phyloP scores from a whole-genome alignment of 345 rosid genomes.

The Excoecaria agallocha region DNA sequence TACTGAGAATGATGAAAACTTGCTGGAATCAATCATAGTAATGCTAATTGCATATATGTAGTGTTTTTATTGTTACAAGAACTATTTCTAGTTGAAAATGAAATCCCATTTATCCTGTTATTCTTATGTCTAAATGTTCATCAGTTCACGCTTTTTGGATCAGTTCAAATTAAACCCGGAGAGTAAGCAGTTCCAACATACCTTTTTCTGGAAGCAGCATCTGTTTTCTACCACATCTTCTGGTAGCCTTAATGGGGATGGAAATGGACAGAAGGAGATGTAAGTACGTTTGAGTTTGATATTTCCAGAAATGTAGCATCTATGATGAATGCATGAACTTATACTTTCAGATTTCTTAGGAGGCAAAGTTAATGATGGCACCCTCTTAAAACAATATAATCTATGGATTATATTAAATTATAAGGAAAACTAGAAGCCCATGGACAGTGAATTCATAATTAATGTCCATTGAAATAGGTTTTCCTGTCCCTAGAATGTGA shows the following conservation, averaged over 20 bases:
- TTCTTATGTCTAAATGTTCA: constrained; percentile 4
- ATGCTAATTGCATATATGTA: too few species aligned
- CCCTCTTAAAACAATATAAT: neutral
- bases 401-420: neutral
- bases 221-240: constrained; percentile 40
- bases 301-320: neutral
- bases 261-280: constrained; percentile 25
- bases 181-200: constrained; percentile 33
- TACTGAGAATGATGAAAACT: neutral
- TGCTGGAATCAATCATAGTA: neutral
- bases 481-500: too few species aligned
- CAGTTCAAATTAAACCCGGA: constrained; percentile 41
- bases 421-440: neutral
- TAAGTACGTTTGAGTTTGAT: constrained; percentile 28
- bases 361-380: neutral
- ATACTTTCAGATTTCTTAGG: neutral
- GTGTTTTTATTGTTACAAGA: neutral
- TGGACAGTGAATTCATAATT: neutral
- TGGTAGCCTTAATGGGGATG: constrained; percentile 24
- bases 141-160: constrained; percentile 16
- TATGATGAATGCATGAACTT: neutral
- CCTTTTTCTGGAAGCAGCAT: constrained; percentile 31
- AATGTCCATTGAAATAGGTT: too few species aligned
- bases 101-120: neutral
- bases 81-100: neutral